These are phyloP conservation scores for Perkinsus olseni DNA, from an alignment of 169 alveolate species.

Conservation along the genomic window DNA sequence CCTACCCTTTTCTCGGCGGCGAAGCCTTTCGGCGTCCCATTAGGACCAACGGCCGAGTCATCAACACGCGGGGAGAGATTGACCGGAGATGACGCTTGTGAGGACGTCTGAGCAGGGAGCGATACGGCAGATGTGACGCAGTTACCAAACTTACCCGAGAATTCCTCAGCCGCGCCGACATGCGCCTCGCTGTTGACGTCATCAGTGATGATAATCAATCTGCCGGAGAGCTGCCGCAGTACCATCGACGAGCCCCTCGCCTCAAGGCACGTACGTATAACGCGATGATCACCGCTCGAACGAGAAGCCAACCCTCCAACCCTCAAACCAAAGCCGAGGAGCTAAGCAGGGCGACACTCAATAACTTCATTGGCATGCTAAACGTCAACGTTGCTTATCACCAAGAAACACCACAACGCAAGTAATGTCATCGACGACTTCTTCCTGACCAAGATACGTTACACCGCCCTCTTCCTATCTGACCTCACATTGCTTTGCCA, in stretches of 20 bases:
- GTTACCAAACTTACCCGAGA: not conserved
- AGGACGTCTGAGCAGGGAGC: not conserved
- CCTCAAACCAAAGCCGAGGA: too few relatives aligned
- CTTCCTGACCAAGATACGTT: conserved; percentile 27
- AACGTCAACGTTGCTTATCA: not conserved
- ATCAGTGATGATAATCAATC: not conserved
- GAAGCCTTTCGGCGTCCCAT: too few relatives aligned
- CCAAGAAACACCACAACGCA: conserved; percentile 55
- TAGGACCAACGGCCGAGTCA: not conserved
- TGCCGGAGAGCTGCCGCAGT: too few relatives aligned
- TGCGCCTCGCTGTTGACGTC: not conserved
- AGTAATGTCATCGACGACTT: conserved; percentile 72
- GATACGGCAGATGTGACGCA: not conserved
- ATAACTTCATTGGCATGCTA: too few relatives aligned
- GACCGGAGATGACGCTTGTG: not conserved
- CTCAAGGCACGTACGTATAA: too few relatives aligned
- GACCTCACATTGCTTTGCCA: conserved; percentile 36
- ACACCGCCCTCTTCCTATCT: not conserved
- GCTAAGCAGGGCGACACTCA: too few relatives aligned
- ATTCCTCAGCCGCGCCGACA: not conserved
- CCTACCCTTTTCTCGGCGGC: not conserved
- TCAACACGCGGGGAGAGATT: not conserved
- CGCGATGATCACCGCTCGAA: too few relatives aligned
- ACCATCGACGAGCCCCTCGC: too few relatives aligned
- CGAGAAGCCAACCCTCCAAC: too few relatives aligned